A percentile compares a stretch with the other conserved stretches of the same genome.
These are phyloP conservation scores for Nakazawaea wyomingensis DNA, from an alignment of 805 yeast genomes.

Conservation along the genomic window DNA sequence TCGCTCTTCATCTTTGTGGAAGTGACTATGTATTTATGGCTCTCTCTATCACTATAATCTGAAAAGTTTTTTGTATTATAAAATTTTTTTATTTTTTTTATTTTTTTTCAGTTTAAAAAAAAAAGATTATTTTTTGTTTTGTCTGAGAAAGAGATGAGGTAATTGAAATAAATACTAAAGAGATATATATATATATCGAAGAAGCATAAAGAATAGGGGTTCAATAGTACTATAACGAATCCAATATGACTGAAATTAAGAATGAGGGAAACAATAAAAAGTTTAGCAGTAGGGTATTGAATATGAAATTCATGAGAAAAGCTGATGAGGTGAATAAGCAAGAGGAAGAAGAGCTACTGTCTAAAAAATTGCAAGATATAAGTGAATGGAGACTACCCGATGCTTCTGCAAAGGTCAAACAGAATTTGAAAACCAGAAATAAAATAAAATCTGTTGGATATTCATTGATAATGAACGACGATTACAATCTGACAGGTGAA, in stretches of 20 bases:
- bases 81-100: slow-evolving; percentile 6
- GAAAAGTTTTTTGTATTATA: slow-evolving; percentile 6
- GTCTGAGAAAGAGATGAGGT: slow-evolving; percentile 4
- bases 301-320: slow-evolving; percentile 72
- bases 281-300: slow-evolving; percentile 67
- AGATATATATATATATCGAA: no score
- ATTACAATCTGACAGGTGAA: slow-evolving; percentile 7
- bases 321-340: slow-evolving; percentile 32
- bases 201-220: background rate
- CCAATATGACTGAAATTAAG: background rate
- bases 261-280: background rate
- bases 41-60: no score
- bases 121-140: slow-evolving; percentile 1
- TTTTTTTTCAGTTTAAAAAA: no score
- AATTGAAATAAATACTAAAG: no score
- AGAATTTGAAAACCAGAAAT: slow-evolving; percentile 17
- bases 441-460: slow-evolving; percentile 26
- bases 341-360: slow-evolving; percentile 28
- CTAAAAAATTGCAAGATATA: slow-evolving; percentile 37
- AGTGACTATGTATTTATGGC: background rate
- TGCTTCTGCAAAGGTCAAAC: slow-evolving; percentile 7
- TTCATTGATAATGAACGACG: slow-evolving; percentile 15
- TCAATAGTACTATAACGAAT: background rate
- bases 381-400: slow-evolving; percentile 49
- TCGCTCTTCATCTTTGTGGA: slow-evolving; percentile 70